Conservation (phyloP, 306 rosid species). For the Cicer arietinum region DNA sequence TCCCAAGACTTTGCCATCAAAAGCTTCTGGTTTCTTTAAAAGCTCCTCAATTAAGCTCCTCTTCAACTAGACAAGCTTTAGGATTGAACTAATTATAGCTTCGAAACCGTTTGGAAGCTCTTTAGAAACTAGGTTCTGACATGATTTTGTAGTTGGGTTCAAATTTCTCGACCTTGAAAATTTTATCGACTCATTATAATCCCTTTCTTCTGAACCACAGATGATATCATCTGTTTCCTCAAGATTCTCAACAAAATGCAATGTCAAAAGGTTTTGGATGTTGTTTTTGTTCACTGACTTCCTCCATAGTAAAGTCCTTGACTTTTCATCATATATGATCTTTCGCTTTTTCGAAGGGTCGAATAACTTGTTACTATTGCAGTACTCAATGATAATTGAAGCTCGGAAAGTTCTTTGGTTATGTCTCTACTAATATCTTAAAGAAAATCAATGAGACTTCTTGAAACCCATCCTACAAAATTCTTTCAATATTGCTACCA, state of each 20-base stretch:
- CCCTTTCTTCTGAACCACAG: slow-evolving; percentile 52
- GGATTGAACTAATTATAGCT: slow-evolving; percentile 59
- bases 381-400: slow-evolving; percentile 63
- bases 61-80: slow-evolving; percentile 74
- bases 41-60: slow-evolving; percentile 73
- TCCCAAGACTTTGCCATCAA: slow-evolving; percentile 67
- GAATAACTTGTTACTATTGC: slow-evolving; percentile 66
- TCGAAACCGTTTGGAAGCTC: slow-evolving; percentile 55
- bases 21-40: slow-evolving; percentile 57
- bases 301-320: slow-evolving; percentile 58
- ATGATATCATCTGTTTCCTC: slow-evolving; percentile 54
- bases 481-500: slow-evolving; percentile 30
- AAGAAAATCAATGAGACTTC: slow-evolving; percentile 67
- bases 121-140: slow-evolving; percentile 39
- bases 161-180: slow-evolving; percentile 46
- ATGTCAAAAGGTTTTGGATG: slow-evolving; percentile 52
- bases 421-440: slow-evolving; percentile 52
- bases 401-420: slow-evolving; percentile 53
- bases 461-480: slow-evolving; percentile 79
- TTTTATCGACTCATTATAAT: slow-evolving; percentile 36
- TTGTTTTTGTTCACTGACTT: slow-evolving; percentile 59
- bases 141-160: slow-evolving; percentile 39
- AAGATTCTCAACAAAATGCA: slow-evolving; percentile 69
- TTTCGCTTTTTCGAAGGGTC: slow-evolving; percentile 62
- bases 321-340: slow-evolving; percentile 61